phyloP scores from a whole-genome alignment of 2,329 filamentous ascomycete species.

The Cryphonectria radicalis region DNA sequence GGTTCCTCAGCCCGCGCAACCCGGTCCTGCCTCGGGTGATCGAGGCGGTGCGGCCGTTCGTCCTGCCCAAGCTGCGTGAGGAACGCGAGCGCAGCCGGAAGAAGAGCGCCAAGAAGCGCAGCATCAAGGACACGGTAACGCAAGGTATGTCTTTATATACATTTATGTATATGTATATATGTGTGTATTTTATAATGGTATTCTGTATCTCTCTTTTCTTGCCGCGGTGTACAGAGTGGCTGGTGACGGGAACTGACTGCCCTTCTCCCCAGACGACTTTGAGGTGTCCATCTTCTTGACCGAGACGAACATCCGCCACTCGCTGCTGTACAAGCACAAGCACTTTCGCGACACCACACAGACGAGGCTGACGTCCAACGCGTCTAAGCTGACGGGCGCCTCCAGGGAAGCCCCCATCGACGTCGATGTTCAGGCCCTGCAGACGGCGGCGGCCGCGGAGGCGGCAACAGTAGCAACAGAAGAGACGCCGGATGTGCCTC shows the following conservation, averaged over 20 bases:
- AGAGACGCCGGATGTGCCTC: conserved; percentile 35
- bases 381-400: conserved; percentile 62
- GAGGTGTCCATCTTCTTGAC: conserved; percentile 94
- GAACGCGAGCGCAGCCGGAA: conserved; percentile 72
- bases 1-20: conserved; percentile 79
- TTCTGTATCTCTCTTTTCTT: conserved; percentile 14
- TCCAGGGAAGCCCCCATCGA: conserved; percentile 58
- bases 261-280: conserved; percentile 75
- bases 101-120: conserved; percentile 72
- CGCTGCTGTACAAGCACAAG: conserved; percentile 85
- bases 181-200: not conserved
- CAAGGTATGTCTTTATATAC: conserved; percentile 59
- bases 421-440: conserved; percentile 47
- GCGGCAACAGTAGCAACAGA: conserved; percentile 36
- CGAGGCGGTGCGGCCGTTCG: conserved; percentile 79
- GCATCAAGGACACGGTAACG: conserved; percentile 84
- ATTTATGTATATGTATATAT: not conserved
- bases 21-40: conserved; percentile 83
- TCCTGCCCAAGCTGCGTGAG: conserved; percentile 89
- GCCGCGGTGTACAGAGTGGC: not conserved
- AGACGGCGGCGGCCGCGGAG: conserved; percentile 9
- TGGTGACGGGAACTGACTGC: conserved; percentile 7
- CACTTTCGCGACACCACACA: conserved; percentile 65
- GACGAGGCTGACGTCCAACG: conserved; percentile 62
- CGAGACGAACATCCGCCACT: conserved; percentile 82